phyloP scores from a whole-genome alignment of 768 basidiomycete species.

The Rhizopogon salebrosus region DNA sequence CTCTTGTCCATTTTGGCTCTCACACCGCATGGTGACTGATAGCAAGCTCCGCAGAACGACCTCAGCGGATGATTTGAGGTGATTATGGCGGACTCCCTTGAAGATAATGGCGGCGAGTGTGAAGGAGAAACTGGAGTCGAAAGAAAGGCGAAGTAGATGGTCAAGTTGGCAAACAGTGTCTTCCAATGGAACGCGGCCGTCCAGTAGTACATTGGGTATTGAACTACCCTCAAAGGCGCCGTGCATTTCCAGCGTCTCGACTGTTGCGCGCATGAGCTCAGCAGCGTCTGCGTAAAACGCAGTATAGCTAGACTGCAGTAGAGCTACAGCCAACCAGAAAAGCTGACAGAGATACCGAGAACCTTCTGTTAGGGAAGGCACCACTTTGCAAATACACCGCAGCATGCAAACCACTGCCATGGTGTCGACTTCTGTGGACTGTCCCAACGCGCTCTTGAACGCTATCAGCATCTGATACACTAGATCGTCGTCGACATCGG shows the following conservation, averaged over 20 bases:
- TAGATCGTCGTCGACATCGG: constrained; percentile 89
- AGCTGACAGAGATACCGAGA: constrained; percentile 71
- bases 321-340: constrained; percentile 85
- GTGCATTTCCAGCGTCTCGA: constrained; percentile 59
- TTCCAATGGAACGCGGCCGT: constrained; percentile 58
- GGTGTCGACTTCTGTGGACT: constrained; percentile 66
- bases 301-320: constrained; percentile 74
- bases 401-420: constrained; percentile 82
- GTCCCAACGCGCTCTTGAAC: constrained; percentile 64
- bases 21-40: constrained; percentile 48
- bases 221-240: constrained; percentile 50
- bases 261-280: constrained; percentile 56
- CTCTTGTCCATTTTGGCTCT: constrained; percentile 32
- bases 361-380: constrained; percentile 60
- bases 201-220: constrained; percentile 55
- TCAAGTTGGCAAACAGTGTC: constrained; percentile 72
- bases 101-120: constrained; percentile 78
- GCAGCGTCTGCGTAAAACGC: constrained; percentile 67
- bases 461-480: constrained; percentile 92
- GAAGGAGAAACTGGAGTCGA: constrained; percentile 76
- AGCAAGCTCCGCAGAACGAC: constrained; percentile 59
- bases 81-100: constrained; percentile 75
- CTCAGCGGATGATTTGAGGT: constrained; percentile 57
- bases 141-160: constrained; percentile 65
- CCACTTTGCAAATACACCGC: constrained; percentile 73